Evolutionary conservation across 768 basidiomycete genomes (phyloP).

Genomic region (Suillus alpinus): DNA sequence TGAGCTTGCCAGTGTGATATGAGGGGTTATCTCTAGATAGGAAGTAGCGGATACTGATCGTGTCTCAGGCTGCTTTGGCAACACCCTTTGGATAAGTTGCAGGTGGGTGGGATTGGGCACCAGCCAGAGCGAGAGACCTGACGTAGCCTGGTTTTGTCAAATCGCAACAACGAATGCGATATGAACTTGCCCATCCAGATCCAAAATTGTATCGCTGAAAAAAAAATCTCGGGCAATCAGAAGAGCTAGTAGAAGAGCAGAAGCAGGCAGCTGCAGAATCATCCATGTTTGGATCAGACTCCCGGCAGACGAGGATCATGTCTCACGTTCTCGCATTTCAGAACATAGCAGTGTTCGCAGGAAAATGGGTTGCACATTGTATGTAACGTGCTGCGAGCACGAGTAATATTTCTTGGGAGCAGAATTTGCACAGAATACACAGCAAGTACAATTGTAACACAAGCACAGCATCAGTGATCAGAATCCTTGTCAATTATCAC

Average conservation of each 20-base stretch:
- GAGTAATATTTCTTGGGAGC: background rate
- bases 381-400: background rate
- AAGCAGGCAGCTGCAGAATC: background rate
- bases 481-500: background rate
- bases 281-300: background rate
- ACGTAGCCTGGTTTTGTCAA: constrained; percentile 21
- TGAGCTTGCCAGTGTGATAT: constrained; percentile 58
- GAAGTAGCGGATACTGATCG: constrained; percentile 31
- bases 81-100: constrained; percentile 41
- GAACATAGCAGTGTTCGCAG: constrained; percentile 1
- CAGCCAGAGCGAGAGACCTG: constrained; percentile 70
- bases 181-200: background rate
- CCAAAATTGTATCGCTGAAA: background rate
- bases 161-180: background rate
- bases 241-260: background rate
- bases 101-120: constrained; percentile 52
- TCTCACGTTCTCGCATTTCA: background rate
- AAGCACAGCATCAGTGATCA: background rate
- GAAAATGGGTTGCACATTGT: background rate
- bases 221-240: too few species aligned
- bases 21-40: constrained; percentile 63
- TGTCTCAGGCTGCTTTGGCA: constrained; percentile 35
- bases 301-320: background rate
- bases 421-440: background rate
- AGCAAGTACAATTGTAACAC: too few species aligned